Base-by-base conservation (phyloP, 805 yeast species). In the Debaryomyces hansenii region DNA sequence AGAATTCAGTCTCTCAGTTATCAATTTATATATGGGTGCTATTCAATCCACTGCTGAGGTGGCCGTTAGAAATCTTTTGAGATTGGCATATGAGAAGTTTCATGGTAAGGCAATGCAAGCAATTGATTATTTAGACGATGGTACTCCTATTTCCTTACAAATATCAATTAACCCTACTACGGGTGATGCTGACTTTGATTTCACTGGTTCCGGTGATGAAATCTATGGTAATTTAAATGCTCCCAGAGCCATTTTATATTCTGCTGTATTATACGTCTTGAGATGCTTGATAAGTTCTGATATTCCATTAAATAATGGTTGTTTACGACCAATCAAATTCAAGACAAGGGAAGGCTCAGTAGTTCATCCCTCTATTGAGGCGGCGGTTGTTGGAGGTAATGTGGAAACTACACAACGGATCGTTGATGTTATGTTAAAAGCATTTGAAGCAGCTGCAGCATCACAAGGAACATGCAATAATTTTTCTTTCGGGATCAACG, bases 381-480 rank as follows among this genome's bases (percentile, higher is more conserved):
- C 91, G 41, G 97, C 97, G 1, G 94, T 88, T 34, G 96, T 90
- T 21, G 72, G 70, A 1, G 96, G 96, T 8, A 90, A 90, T 61
- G 96, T 90, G 4, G 83, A 90, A 67, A 90, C 97, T 0, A 85
- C 96, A 1, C 97, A 90, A 64, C 75, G 96, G 53, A 82, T 90
- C 36, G 88, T 95, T 0, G 96, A 89, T 64, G 89, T 85, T 2
- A 79, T 90, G 28, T 71, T 90, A 56, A 83, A 82, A 55, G 91
- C 96, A 0, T 89, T 90, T 62, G 73, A 77, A 45, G 87, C 87
- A 3, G 83, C 86, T 74, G 96, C 96, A 0, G 96, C 89, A 55
- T 90, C 96, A 0, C 97, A 90, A 66, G 96, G 96, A 37, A 88
- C 90, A 47, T 86, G 95, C 63, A 90, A 90, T 67, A 90, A 90